These are phyloP conservation scores for Ophiostoma ulmi DNA, from an alignment of 2,329 filamentous ascomycete species.

Conservation along the genomic window DNA sequence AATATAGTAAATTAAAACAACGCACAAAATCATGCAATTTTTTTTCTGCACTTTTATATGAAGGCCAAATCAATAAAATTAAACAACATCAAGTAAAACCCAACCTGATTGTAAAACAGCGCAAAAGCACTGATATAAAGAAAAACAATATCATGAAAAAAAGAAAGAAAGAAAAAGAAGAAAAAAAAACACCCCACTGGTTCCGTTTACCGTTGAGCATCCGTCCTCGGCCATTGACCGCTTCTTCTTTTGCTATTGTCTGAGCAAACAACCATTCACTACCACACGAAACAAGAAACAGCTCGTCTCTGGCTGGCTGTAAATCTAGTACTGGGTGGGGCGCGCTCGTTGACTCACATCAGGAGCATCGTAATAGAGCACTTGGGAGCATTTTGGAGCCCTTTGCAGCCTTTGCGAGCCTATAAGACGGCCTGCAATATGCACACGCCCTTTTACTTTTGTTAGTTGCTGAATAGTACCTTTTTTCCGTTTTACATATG, in stretches of 20 bases:
- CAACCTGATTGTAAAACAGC: too few relatives aligned
- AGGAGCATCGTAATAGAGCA: background rate
- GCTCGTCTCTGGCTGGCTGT: constrained; percentile 1
- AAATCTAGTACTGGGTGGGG: constrained; percentile 11
- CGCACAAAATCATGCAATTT: too few relatives aligned
- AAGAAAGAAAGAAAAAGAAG: too few relatives aligned
- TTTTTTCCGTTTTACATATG: constrained; percentile 10
- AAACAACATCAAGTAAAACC: too few relatives aligned
- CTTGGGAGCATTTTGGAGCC: too few relatives aligned
- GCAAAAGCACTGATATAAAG: background rate
- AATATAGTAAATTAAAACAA: too few relatives aligned
- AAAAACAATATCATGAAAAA: background rate
- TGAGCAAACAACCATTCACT: background rate
- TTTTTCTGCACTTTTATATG: too few relatives aligned
- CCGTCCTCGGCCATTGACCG: constrained; percentile 12
- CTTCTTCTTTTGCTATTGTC: background rate
- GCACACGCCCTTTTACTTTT: background rate
- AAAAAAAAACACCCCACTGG: background rate
- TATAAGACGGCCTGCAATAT: background rate
- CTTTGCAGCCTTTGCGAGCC: too few relatives aligned
- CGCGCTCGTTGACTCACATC: background rate
- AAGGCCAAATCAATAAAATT: too few relatives aligned
- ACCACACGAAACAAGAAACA: background rate
- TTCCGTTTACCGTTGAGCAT: background rate
- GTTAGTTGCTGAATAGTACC: background rate